phyloP scores from a whole-genome alignment of 768 basidiomycete genomes.

The Amanita exitialis region DNA sequence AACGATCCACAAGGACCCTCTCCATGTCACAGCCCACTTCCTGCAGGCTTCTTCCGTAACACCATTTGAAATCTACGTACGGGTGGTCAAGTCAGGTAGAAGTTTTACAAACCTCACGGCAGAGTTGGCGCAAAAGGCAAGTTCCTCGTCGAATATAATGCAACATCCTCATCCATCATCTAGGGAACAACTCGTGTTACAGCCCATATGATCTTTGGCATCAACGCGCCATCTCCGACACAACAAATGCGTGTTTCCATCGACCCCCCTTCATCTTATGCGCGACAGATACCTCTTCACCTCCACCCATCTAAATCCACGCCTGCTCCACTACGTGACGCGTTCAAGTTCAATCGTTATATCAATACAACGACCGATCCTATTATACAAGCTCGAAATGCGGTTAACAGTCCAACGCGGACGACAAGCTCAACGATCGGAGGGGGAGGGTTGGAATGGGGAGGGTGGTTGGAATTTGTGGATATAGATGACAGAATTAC shows the following conservation, averaged over 20 bases:
- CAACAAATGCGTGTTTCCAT: slow-evolving; percentile 22
- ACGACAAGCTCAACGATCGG: slow-evolving; percentile 31
- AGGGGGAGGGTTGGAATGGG: slow-evolving; percentile 48
- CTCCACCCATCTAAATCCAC: slow-evolving; percentile 36
- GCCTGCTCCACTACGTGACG: slow-evolving; percentile 12
- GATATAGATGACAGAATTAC: slow-evolving; percentile 34
- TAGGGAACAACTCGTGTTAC: slow-evolving; percentile 39
- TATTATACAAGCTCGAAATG: slow-evolving; percentile 28
- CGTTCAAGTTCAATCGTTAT: slow-evolving; percentile 26
- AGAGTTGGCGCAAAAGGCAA: slow-evolving; percentile 48
- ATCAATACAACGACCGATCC: slow-evolving; percentile 31
- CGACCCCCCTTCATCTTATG: slow-evolving; percentile 44
- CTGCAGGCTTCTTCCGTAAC: slow-evolving; percentile 31
- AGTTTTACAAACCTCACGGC: slow-evolving; percentile 49
- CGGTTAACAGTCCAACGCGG: slow-evolving; percentile 24
- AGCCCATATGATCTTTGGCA: slow-evolving; percentile 47
- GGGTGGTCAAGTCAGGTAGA: slow-evolving; percentile 36
- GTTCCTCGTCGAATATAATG: not conserved
- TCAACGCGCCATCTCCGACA: slow-evolving; percentile 23
- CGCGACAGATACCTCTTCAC: slow-evolving; percentile 47
- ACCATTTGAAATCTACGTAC: slow-evolving; percentile 38
- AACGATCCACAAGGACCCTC: slow-evolving; percentile 41
- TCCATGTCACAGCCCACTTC: slow-evolving; percentile 54
- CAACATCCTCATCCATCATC: not conserved
- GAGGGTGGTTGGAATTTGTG: slow-evolving; percentile 42